A percentile compares a stretch with the other conserved stretches of the same genome.
phyloP scores from a whole-genome alignment of 176 grass and related monocot species.

The Ensete glaucum region DNA sequence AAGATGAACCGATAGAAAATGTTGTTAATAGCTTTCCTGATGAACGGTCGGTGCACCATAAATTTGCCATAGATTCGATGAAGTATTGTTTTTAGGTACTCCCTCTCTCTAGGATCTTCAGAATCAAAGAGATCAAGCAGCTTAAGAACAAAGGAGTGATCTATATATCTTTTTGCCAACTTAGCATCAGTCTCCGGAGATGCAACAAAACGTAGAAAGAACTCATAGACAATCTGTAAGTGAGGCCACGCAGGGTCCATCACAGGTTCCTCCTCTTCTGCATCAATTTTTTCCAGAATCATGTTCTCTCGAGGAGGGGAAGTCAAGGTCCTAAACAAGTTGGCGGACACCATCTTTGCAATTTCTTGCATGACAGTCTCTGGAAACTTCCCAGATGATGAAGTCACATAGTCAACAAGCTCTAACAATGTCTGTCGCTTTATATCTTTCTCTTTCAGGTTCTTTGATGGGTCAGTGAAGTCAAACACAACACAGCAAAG shows the following conservation, averaged over 20 bases:
- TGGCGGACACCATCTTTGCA: constrained; percentile 22
- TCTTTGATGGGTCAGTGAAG: constrained; percentile 22
- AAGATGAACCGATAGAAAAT: constrained; percentile 26
- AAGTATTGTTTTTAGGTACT: constrained; percentile 25
- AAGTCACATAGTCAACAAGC: constrained; percentile 24
- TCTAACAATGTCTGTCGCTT: constrained; percentile 25
- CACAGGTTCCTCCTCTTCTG: constrained; percentile 22
- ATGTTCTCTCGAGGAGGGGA: constrained; percentile 21
- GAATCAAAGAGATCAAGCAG: constrained; percentile 31
- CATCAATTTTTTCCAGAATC: constrained; percentile 17
- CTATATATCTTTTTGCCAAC: constrained; percentile 26
- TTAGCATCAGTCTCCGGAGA: constrained; percentile 27
- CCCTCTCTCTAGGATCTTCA: constrained; percentile 34
- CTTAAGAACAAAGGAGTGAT: constrained; percentile 28
- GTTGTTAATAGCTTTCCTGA: constrained; percentile 28
- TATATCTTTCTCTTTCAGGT: constrained; percentile 26
- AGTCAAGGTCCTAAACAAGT: constrained; percentile 19
- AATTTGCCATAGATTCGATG: constrained; percentile 29
- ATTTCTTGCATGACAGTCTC: constrained; percentile 27
- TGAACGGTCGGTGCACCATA: constrained; percentile 26
- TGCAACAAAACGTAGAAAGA: constrained; percentile 25
- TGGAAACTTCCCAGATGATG: constrained; percentile 20
- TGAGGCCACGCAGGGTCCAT: constrained; percentile 26
- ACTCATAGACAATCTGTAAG: constrained; percentile 25
- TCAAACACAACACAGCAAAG: constrained; percentile 24